These are phyloP conservation scores for Phialocephala subalpina DNA, from an alignment of 2,329 filamentous ascomycete genomes.

Conservation along the genomic window DNA sequence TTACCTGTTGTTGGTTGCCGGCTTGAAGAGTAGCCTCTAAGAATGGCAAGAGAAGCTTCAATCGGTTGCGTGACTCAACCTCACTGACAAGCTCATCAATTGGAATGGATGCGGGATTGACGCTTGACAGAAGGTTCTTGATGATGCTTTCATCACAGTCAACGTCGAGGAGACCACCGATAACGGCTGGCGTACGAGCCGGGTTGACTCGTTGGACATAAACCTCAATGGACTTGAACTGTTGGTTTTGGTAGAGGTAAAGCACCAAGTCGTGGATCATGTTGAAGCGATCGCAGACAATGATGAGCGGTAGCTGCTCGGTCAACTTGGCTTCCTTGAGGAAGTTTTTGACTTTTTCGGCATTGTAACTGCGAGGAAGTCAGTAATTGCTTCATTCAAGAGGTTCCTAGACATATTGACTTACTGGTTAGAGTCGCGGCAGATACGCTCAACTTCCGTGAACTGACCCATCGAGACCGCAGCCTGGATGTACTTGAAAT, in stretches of 20 bases:
- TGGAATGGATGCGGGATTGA: conserved; percentile 84
- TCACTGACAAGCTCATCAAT: conserved; percentile 94
- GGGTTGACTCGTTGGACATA: conserved; percentile 99
- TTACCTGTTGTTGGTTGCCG: conserved; percentile 94
- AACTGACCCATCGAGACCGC: conserved; percentile 93
- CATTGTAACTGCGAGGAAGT: conserved; percentile 71
- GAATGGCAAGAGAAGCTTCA: conserved; percentile 96
- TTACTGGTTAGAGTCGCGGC: conserved; percentile 77
- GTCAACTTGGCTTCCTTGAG: conserved; percentile 92
- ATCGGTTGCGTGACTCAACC: conserved; percentile 93
- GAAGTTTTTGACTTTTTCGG: conserved; percentile 99
- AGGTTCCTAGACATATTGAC: background rate
- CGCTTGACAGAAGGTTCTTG: conserved; percentile 86
- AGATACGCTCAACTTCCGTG: conserved; percentile 96
- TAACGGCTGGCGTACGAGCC: conserved; percentile 85
- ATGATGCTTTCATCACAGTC: conserved; percentile 98
- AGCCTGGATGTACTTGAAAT: conserved; percentile 99
- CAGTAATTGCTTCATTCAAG: background rate
- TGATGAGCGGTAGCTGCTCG: conserved; percentile 95
- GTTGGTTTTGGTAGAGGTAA: conserved; percentile 98
- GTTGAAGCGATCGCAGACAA: conserved; percentile 99
- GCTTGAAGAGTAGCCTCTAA: conserved; percentile 88
- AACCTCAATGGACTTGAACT: conserved; percentile 98
- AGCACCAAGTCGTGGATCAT: conserved; percentile 97
- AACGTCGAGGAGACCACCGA: conserved; percentile 93